Base-by-base conservation (phyloP, 2,329 filamentous ascomycete genomes). In the Aspergillus floridensis region DNA sequence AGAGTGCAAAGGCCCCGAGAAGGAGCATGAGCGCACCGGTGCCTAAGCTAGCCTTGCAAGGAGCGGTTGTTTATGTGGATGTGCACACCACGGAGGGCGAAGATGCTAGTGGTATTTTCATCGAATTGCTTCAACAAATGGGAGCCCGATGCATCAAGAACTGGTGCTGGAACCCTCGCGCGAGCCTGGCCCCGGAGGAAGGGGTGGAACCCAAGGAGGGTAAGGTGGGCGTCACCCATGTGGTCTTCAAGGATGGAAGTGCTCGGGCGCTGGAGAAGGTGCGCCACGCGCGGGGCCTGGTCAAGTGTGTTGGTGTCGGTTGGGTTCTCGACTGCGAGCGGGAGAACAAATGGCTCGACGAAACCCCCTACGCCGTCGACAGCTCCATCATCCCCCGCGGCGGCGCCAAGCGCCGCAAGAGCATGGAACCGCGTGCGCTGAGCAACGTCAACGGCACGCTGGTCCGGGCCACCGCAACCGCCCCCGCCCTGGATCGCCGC, bases 321-420 rank as follows among this genome's bases (percentile, higher is more conserved):
- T 96, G 92, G 91, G 89, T 95, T 57, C 82, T 96, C 63, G 91
- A 96, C 66, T 93, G 90, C 67, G 89, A 93, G 73, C 82, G 88
- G 14, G 86, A 90, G 69, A 89, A 89, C 63, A 80, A 85, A 71
- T 93, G 90, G 90, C 80, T 93, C 2, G 88, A 92, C 31, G 90
- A 95, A 71, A 76, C 79, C 0, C 80, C 84, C 0, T 93, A 92
- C 72, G 80, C 82, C 49, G 84, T 93, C 49, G 88, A 92, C 73
- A 86, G 86, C 31, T 81, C 83, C 2, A 77, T 86, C 48, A 77
- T 90, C 35, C 88, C 90, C 19, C 87, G 89, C 2, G 88, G 89
- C 19, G 88, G 88, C 8, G 84, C 83, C 53, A 87, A 89, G 57
- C 86, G 90, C 53, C 84, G 90, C 56, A 92, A 92, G 81, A 91